Base-by-base conservation (phyloP, 2,329 filamentous ascomycete species). In the Tolypocladium pustulatum region DNA sequence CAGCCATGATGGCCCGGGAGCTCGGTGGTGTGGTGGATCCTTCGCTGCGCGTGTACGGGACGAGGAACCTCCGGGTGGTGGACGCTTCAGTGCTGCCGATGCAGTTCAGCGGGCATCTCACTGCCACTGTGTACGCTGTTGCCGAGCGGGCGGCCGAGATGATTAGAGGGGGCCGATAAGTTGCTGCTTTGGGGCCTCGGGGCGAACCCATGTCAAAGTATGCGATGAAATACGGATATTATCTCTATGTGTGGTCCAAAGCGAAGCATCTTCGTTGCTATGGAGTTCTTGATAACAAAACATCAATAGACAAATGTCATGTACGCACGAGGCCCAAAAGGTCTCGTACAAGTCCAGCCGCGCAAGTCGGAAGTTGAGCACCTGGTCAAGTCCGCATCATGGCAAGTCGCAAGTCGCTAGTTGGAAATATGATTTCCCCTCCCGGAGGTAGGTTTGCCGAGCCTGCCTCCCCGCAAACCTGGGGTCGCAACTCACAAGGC, bases 11-110 rank as follows among this genome's bases (percentile, higher is more conserved):
- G 71, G 72, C 77, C 2, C 68, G 72, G 15, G 73, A 76, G 34
- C 69, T 77, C 3, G 79, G 78, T 0, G 80, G 79, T 3, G 80
- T 81, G 15, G 79, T 81, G 0, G 74, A 78, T 58, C 62, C 74
- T 0, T 40, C 62, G 40, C 70, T 83, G 3, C 76, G 73, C 59
- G 80, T 83, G 1, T 77, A 81, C 60, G 64, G 60, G 5, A 56
- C 61, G 30, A 30, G 55, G 30, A 58, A 58, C 6, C 56, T 65
- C 17, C 58, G 64, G 55, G 63, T 64, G 0, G 64, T 65, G 1
- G 64, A 64, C 49, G 64, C 60, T 10, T 61, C 61, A 3, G 41
- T 65, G 25, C 53, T 62, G 54, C 65, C 65, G 32, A 57, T 65
- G 54, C 56, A 62, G 57, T 22, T 61, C 32, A 49, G 64, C 56